Conservation (phyloP, 768 basidiomycete species). For the Trametes cinnabarina region DNA sequence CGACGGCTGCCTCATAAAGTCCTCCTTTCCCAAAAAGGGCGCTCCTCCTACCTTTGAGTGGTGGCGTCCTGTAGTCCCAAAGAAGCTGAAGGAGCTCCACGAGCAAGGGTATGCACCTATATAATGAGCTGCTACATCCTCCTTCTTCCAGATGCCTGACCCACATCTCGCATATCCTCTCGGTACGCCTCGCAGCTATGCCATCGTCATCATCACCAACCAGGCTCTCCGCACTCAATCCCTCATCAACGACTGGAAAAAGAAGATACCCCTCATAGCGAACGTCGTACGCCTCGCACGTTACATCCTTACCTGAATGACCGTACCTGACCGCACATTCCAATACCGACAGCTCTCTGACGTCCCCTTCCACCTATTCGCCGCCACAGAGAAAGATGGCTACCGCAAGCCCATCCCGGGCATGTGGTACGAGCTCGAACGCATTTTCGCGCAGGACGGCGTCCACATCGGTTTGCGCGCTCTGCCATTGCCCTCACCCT, state of each 20-base stretch:
- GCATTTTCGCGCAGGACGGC: conserved; percentile 54
- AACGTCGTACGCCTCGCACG: conserved; percentile 44
- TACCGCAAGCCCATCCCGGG: conserved; percentile 87
- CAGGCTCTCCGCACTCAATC: conserved; percentile 54
- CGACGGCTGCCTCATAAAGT: conserved; percentile 78
- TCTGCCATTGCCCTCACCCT: background rate
- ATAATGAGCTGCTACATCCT: background rate
- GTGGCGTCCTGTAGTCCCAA: conserved; percentile 68
- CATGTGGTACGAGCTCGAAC: conserved; percentile 76
- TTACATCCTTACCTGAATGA: background rate
- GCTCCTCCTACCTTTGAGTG: conserved; percentile 60
- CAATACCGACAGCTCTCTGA: conserved; percentile 53
- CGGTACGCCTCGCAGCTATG: conserved; percentile 42
- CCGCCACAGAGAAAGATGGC: conserved; percentile 69
- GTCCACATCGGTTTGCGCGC: conserved; percentile 58
- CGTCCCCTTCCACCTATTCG: conserved; percentile 76
- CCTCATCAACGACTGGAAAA: conserved; percentile 65
- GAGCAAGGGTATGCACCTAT: conserved; percentile 51
- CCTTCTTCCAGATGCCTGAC: background rate
- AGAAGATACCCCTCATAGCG: conserved; percentile 70
- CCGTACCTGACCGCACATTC: background rate
- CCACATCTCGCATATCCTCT: background rate
- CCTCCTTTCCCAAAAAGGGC: conserved; percentile 42
- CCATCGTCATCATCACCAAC: conserved; percentile 79
- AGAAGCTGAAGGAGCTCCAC: conserved; percentile 57